phyloP scores from a whole-genome alignment of 768 basidiomycete genomes.

The Albatrellus ellisii region DNA sequence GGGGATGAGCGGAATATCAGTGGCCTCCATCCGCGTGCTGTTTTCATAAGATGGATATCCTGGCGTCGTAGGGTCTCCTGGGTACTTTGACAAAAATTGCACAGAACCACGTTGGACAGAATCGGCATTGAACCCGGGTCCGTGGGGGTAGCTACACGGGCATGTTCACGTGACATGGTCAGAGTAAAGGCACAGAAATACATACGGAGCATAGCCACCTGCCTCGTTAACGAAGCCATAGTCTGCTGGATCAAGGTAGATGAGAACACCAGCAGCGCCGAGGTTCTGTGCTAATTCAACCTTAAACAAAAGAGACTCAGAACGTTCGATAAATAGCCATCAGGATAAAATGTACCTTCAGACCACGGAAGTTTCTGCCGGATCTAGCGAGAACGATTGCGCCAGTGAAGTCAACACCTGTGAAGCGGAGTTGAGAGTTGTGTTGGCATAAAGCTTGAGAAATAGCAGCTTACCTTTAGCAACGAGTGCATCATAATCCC shows the following conservation, averaged over 20 bases:
- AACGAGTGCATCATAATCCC: slow-evolving; percentile 58
- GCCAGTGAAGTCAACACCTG: slow-evolving; percentile 62
- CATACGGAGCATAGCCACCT: slow-evolving; percentile 57
- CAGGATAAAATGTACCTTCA: slow-evolving; percentile 43
- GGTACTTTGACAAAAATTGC: slow-evolving; percentile 47
- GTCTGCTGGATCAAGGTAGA: slow-evolving; percentile 79
- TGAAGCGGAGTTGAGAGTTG: slow-evolving; percentile 2
- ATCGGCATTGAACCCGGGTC: slow-evolving; percentile 78
- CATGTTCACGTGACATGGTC: slow-evolving; percentile 1
- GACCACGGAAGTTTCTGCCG: slow-evolving; percentile 65
- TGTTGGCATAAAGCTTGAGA: neutral
- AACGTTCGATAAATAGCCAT: neutral
- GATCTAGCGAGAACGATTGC: slow-evolving; percentile 74
- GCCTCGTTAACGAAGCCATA: slow-evolving; percentile 66
- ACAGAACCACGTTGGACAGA: slow-evolving; percentile 83
- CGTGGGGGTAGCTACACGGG: slow-evolving; percentile 48
- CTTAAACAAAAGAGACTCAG: slow-evolving; percentile 21
- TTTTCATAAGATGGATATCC: slow-evolving; percentile 80
- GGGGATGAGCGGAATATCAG: slow-evolving; percentile 62
- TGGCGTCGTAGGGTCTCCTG: slow-evolving; percentile 76
- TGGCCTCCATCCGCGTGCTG: slow-evolving; percentile 45
- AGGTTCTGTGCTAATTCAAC: slow-evolving; percentile 74
- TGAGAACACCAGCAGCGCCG: slow-evolving; percentile 66
- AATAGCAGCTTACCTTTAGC: slow-evolving; percentile 26
- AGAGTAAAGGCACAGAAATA: neutral